Conservation (phyloP, 2,329 filamentous ascomycete species). For the Blumeria graminis region DNA sequence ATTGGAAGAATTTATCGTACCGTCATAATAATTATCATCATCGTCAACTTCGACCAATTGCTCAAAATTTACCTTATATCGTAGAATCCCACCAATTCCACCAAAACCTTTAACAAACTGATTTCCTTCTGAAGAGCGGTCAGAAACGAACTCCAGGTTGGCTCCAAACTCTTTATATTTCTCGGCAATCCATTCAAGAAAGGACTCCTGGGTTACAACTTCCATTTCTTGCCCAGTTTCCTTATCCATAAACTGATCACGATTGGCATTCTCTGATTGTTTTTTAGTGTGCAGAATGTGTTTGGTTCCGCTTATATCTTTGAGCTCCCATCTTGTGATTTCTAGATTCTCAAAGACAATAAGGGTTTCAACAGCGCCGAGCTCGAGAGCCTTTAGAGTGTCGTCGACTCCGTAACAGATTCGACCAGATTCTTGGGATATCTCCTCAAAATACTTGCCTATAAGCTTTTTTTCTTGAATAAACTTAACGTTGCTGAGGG, state of each 20-base stretch:
- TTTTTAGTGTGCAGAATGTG: constrained; percentile 74
- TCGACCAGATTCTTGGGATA: constrained; percentile 88
- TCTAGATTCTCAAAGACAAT: constrained; percentile 98
- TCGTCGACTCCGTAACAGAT: constrained; percentile 97
- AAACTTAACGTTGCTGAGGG: constrained; percentile 96
- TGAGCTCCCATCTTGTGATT: constrained; percentile 74
- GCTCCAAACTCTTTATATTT: constrained; percentile 97
- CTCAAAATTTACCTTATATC: constrained; percentile 99
- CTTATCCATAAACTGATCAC: constrained; percentile 81
- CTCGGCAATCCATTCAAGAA: constrained; percentile 99
- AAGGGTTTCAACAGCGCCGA: constrained; percentile 78
- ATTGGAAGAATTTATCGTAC: constrained; percentile 17
- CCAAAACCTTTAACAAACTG: constrained; percentile 99
- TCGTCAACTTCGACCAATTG: constrained; percentile 81
- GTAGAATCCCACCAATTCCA: constrained; percentile 89
- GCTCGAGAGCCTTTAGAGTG: constrained; percentile 85
- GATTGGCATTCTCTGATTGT: constrained; percentile 48
- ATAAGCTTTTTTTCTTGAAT: constrained; percentile 99
- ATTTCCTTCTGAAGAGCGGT: constrained; percentile 92
- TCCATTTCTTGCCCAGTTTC: constrained; percentile 96
- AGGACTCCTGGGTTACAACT: constrained; percentile 60
- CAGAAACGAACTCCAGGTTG: constrained; percentile 86
- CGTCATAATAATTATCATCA: constrained; percentile 80
- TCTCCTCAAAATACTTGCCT: constrained; percentile 96
- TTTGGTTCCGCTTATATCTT: constrained; percentile 49